Conservation (phyloP, 371 early-diverging fungal species). For the Chytridium lagenaria region DNA sequence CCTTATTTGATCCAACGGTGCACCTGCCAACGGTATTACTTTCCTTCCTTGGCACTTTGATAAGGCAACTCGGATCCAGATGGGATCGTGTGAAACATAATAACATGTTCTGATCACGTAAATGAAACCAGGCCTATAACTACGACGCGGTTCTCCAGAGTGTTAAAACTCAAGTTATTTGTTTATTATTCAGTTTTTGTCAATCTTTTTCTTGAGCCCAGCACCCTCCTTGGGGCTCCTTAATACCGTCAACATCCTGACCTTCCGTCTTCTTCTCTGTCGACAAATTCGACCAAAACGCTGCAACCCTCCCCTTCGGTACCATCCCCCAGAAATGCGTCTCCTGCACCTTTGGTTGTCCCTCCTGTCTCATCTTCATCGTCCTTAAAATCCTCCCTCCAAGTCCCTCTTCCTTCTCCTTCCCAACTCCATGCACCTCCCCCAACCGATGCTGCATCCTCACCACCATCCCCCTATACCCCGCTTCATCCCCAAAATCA, state of each 20-base stretch:
- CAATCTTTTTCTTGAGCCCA: not conserved
- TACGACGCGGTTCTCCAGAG: no score
- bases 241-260: conserved; percentile 1
- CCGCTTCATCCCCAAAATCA: conserved; percentile 47
- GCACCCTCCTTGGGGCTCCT: conserved; percentile 11
- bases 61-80: no score
- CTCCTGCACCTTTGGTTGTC: conserved; percentile 15
- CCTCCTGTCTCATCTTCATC: conserved; percentile 16
- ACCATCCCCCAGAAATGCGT: conserved; percentile 17
- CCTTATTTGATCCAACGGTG: no score
- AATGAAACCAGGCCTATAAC: no score
- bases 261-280: not conserved
- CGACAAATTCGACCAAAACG: conserved; percentile 21
- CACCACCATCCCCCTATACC: conserved; percentile 24
- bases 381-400: conserved; percentile 11
- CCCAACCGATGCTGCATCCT: conserved; percentile 13
- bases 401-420: not conserved
- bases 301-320: conserved; percentile 2
- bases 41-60: no score
- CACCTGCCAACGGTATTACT: no score
- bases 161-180: no score
- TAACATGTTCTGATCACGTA: no score
- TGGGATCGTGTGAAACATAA: no score
- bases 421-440: not conserved
- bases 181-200: not conserved